Evolutionary conservation across 495 filamentous ascomycete species (phyloP).

Genomic region (Neurospora sp.): DNA sequence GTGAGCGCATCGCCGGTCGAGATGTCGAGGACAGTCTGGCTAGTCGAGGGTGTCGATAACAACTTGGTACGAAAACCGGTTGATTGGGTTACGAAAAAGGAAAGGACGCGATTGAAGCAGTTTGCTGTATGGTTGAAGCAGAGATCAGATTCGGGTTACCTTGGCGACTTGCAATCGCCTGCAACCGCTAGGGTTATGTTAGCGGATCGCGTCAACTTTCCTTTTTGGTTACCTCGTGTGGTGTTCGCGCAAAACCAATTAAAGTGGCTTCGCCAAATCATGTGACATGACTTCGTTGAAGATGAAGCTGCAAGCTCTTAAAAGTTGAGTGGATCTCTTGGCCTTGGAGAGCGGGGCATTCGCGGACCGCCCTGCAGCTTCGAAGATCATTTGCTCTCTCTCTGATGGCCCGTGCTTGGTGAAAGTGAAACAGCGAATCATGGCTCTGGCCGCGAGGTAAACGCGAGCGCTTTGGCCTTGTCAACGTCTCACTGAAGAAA

Average conservation of each 20-base stretch:
- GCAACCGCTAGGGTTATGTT: neutral
- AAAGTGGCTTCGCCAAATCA: slow-evolving; percentile 18
- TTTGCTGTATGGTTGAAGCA: neutral
- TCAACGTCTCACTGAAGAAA: too few species aligned
- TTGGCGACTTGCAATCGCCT: neutral
- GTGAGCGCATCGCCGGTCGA: neutral
- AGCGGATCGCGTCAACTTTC: neutral
- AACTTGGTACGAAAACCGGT: neutral
- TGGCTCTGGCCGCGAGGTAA: neutral
- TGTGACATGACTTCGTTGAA: slow-evolving; percentile 4
- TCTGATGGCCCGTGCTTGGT: neutral
- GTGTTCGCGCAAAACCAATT: slow-evolving; percentile 11
- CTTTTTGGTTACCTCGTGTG: neutral
- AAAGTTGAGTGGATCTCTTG: neutral
- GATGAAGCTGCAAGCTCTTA: neutral
- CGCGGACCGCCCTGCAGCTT: neutral
- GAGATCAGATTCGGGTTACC: neutral
- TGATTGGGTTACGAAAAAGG: neutral
- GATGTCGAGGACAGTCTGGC: neutral
- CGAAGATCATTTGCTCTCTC: neutral
- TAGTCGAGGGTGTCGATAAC: neutral
- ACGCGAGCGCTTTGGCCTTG: neutral
- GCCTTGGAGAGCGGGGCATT: neutral
- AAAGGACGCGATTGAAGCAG: neutral
- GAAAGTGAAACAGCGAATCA: neutral